Percentiles rank a stretch among this genome's conserved stretches.
These are phyloP conservation scores for Colletotrichum viniferum DNA, from an alignment of 2,329 filamentous ascomycete species.

Conservation along the genomic window DNA sequence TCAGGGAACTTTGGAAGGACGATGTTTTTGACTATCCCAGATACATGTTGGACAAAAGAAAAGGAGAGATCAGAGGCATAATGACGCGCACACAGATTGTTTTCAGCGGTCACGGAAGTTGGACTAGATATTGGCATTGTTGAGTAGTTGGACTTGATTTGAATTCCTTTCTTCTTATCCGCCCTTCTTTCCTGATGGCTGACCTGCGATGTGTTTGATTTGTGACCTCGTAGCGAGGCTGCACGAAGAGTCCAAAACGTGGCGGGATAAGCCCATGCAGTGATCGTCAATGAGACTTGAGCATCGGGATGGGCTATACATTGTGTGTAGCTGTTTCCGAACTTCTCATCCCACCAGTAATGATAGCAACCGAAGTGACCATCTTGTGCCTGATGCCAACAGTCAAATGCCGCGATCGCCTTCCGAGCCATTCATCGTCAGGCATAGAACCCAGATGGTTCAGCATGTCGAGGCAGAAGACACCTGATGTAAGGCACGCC, in stretches of 20 bases:
- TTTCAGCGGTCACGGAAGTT: neutral
- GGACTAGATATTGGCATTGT: neutral
- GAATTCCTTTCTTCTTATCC: neutral
- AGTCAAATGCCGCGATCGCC: neutral
- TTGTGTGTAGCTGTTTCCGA: neutral
- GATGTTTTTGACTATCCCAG: neutral
- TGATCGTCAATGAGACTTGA: neutral
- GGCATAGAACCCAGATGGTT: neutral
- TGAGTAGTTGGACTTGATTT: neutral
- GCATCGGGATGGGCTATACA: accelerated
- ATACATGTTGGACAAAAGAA: neutral
- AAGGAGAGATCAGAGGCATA: neutral
- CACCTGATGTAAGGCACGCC: neutral
- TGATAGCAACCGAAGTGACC: neutral
- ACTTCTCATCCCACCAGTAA: neutral
- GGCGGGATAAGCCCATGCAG: neutral
- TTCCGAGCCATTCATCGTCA: neutral
- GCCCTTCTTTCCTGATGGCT: neutral
- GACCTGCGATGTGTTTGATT: neutral
- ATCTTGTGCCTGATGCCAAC: neutral
- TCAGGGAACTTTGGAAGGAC: neutral
- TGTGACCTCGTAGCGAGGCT: accelerated
- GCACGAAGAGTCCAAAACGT: neutral
- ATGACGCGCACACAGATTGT: neutral
- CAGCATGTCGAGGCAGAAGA: neutral